These are phyloP conservation scores for Aspergillus jensenii DNA, from an alignment of 2,329 filamentous ascomycete species.

Conservation along the genomic window DNA sequence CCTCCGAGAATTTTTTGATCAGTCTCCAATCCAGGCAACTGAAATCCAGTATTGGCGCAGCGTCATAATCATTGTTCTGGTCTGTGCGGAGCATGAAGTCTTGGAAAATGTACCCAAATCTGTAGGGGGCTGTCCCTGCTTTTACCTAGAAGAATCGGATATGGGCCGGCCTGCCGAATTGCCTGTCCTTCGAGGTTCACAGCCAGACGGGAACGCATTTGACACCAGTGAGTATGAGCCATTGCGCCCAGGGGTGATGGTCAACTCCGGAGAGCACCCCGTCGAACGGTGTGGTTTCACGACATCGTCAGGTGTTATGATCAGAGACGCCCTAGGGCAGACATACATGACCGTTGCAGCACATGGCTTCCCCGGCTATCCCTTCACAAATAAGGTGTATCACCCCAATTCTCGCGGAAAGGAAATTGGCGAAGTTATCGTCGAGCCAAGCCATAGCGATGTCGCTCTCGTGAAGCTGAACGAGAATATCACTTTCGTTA, in stretches of 20 bases:
- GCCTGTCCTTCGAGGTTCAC: not conserved
- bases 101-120: constrained; percentile 7
- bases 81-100: constrained; percentile 3
- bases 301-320: not conserved
- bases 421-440: not conserved
- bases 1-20: constrained; percentile 10
- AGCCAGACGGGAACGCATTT: not conserved
- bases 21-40: constrained; percentile 9
- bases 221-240: constrained; percentile 12
- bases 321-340: no score
- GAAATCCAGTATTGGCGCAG: constrained; percentile 17
- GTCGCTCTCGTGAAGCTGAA: not conserved
- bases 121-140: constrained; percentile 12
- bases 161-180: not conserved
- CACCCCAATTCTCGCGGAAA: not conserved
- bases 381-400: not conserved
- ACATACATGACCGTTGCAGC: no score
- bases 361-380: no score
- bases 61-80: constrained; percentile 16
- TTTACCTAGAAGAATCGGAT: constrained; percentile 10
- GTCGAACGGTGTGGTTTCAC: not conserved
- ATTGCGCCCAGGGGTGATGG: constrained; percentile 14
- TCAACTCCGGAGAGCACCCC: constrained; percentile 5
- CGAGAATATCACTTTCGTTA: not conserved
- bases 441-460: not conserved